Evolutionary conservation across 108 stramenopile species (phyloP), one percentile per base, ranked within the genome.

Genomic region (Fragilaria radians): DNA sequence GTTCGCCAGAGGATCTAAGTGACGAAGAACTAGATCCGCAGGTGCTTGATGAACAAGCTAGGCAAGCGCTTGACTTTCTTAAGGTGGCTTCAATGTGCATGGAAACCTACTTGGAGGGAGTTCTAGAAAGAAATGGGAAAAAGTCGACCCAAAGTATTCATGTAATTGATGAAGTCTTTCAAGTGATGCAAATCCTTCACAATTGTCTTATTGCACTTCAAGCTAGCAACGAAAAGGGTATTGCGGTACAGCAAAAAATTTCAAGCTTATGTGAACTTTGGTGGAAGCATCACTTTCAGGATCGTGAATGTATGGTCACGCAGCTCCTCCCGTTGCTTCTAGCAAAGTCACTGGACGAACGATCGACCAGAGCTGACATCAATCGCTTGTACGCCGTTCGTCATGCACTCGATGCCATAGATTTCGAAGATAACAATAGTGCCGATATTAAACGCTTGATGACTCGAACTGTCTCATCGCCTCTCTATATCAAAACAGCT

Each of bases 381-480:
- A 83, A 86, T 66, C 79, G 94, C 23, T 54, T 96, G 5, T 86
- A 52, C 56, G 65, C 66, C 11, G 47, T 96, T 48, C 63, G 88
- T 5, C 67, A 85, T 2, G 94, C 95, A 1, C 63, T 98, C 26
- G 54, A 71, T 29, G 59, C 89, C 9, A 63, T 98, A 28, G 95
- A 96, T 66, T 93, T 89, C 63, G 77, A 78, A n/a, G 93, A 96
- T 56, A 81, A 82, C 1, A 74, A 68, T 48, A 86, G 81, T 45
- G 64, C 67, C 28, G 72, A 69, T 5, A 57, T 92, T 11, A 62
- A 71, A 23, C 57, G 70, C 23, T 65, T 89, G 31, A 68, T 94
- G 52, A 66, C 94, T 17, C 53, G 76, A 18, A 77, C 88, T 18
- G 80, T 88, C 18, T 74, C 79, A 4, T 76, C 80, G 65, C 87